Percentiles rank a stretch among this genome's conserved stretches.
Evolutionary conservation across 2,329 filamentous ascomycete species (phyloP).

Genomic region (Aspergillus sp.): DNA sequence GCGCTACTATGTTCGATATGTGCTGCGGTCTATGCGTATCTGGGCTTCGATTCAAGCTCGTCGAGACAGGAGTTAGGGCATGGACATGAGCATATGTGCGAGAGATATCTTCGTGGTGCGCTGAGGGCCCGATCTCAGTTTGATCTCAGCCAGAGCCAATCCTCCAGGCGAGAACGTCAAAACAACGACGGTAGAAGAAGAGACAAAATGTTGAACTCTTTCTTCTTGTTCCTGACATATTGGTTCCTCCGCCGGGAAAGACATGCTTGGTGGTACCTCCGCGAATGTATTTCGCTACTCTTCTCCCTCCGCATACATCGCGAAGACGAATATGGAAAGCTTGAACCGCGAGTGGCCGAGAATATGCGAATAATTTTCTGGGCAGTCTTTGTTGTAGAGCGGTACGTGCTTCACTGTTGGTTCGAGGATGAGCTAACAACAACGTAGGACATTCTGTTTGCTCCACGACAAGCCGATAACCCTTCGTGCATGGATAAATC

Average conservation of each 20-base stretch:
- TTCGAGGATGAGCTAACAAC: background rate
- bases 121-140: background rate
- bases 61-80: background rate
- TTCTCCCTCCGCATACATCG: background rate
- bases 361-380: background rate
- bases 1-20: background rate
- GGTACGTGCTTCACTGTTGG: background rate
- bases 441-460: conserved; percentile 1
- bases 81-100: background rate
- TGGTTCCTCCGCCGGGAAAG: background rate
- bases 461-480: conserved; percentile 3
- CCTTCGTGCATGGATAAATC: background rate
- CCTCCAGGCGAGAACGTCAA: background rate
- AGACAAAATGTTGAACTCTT: background rate
- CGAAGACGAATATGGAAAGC: background rate
- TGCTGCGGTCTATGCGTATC: background rate
- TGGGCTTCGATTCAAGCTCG: background rate
- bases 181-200: too few species aligned
- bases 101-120: background rate
- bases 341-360: background rate
- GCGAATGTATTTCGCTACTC: background rate
- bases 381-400: background rate
- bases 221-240: conserved; percentile 4
- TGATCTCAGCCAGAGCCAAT: background rate
- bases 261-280: conserved; percentile 8